These are phyloP conservation scores for Phytophthora cryptogea DNA, from an alignment of 352 stramenopile genomes.

Conservation along the genomic window DNA sequence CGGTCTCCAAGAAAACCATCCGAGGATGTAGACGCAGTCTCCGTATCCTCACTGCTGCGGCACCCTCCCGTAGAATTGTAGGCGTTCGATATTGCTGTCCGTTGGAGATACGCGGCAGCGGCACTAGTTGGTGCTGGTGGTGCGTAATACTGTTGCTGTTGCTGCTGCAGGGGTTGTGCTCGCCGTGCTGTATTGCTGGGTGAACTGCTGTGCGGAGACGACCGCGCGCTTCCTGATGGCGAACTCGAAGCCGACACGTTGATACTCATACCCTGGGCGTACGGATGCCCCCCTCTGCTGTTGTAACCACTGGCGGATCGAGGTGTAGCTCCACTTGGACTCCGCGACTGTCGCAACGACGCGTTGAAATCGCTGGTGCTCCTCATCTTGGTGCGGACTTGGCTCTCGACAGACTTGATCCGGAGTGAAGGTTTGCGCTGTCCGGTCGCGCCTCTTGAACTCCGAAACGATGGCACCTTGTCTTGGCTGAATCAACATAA, in stretches of 20 bases:
- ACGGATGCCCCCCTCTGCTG: constrained; percentile 15
- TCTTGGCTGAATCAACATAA: constrained; percentile 15
- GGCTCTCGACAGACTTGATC: not conserved
- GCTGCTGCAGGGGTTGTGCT: constrained; percentile 30
- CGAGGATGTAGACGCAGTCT: constrained; percentile 63
- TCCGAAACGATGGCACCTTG: constrained; percentile 9
- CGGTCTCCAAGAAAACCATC: constrained; percentile 41
- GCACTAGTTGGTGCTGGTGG: constrained; percentile 13
- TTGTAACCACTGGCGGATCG: constrained; percentile 19
- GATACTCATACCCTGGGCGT: constrained; percentile 49
- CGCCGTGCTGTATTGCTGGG: constrained; percentile 29
- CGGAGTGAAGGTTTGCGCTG: constrained; percentile 11
- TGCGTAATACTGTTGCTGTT: constrained; percentile 33
- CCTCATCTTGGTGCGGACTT: constrained; percentile 27
- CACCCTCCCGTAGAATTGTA: constrained; percentile 44
- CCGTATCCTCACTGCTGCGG: constrained; percentile 46
- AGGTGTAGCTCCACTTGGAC: constrained; percentile 22
- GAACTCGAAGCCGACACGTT: constrained; percentile 49
- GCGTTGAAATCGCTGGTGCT: constrained; percentile 40
- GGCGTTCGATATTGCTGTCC: constrained; percentile 66
- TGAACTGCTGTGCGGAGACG: constrained; percentile 36
- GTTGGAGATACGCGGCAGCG: constrained; percentile 46
- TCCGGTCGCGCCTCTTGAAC: constrained; percentile 27
- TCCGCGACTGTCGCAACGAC: constrained; percentile 31
- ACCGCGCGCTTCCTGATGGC: constrained; percentile 33